These are phyloP conservation scores for Biscogniauxia sp. DNA, from an alignment of 2,329 filamentous ascomycete genomes.

Conservation along the genomic window DNA sequence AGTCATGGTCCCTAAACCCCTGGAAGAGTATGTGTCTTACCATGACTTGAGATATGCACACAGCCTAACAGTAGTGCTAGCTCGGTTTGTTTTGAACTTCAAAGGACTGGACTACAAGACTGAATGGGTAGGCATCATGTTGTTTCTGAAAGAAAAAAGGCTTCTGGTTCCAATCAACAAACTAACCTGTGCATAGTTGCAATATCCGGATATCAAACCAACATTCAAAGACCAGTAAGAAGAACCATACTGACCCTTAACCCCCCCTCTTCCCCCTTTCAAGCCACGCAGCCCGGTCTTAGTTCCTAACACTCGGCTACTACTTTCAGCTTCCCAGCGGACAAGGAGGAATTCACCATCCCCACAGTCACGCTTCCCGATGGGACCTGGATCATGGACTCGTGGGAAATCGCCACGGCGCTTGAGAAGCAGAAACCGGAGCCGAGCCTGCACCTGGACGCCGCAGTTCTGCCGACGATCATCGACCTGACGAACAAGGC, in stretches of 20 bases:
- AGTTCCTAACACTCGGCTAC: constrained; percentile 16
- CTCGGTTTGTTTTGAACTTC: constrained; percentile 64
- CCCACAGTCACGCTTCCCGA: constrained; percentile 41
- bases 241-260: constrained; percentile 1
- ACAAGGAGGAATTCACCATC: constrained; percentile 25
- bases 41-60: neutral
- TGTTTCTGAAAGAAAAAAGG: neutral
- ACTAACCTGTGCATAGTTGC: constrained; percentile 37
- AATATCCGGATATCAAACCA: constrained; percentile 64
- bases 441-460: constrained; percentile 57
- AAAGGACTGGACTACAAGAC: constrained; percentile 67
- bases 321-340: constrained; percentile 42
- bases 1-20: constrained; percentile 64
- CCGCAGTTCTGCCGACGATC: constrained; percentile 46
- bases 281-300: too few species aligned
- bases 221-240: constrained; percentile 53
- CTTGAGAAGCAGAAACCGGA: constrained; percentile 59
- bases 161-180: neutral
- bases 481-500: constrained; percentile 37
- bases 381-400: constrained; percentile 63
- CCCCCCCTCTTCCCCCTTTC: neutral
- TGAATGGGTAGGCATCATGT: constrained; percentile 49
- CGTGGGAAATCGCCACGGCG: constrained; percentile 53
- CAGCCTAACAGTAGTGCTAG: constrained; percentile 37
- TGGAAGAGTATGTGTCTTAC: constrained; percentile 59